Evolutionary conservation across 371 early-diverging fungal species (phyloP), one percentile per base, ranked within the genome.

Genomic region (Modicella reniformis): DNA sequence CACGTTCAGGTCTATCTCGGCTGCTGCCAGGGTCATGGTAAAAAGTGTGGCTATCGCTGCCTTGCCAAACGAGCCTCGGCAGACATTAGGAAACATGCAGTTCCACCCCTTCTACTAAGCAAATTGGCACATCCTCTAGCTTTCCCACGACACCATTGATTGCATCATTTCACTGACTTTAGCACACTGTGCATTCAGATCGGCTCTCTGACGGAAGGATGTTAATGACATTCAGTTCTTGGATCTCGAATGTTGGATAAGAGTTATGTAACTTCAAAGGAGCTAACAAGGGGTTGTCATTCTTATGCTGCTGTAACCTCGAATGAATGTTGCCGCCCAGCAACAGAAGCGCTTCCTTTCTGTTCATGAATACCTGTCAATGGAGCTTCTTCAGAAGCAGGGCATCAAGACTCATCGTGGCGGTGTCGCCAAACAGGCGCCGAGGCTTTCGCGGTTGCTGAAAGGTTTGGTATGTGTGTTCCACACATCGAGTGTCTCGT

Each of bases 341-440:
- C 92, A 92, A 84, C 92, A 92, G 83, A 91, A 90, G 85, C 93
- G 96, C 74, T 89, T 89, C 88, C 92, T 99, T 61, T 95, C 96
- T 70, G 95, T 99, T 77, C 99, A 99, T 84, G 99, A 99, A 87
- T 93, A 97, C 85, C 84, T 92, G 67, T 97, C 98, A 30, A 95
- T 95, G 86, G 92, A 91, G 47, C 87, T 98, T 44, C 90, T 99
- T 71, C 82, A 92, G 69, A 86, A 94, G 80, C 97, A 96, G 72
- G 97, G 97, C 62, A 88, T 98, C 83, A 92, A 93, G 72, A 91
- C 91, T 21, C 97, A 98, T 47, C 88, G 90, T 63, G 98, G 98
- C 62, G 84, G 84, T 44, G 96, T 97, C 57, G 98, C 98, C 40
- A 92, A 88, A 72, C 96, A 34, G 87, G 96, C 44, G 84, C 89